A percentile compares a stretch with the other conserved stretches of the same genome.
phyloP scores from a whole-genome alignment of 2,329 filamentous ascomycete species.

The Thelonectria discophora region DNA sequence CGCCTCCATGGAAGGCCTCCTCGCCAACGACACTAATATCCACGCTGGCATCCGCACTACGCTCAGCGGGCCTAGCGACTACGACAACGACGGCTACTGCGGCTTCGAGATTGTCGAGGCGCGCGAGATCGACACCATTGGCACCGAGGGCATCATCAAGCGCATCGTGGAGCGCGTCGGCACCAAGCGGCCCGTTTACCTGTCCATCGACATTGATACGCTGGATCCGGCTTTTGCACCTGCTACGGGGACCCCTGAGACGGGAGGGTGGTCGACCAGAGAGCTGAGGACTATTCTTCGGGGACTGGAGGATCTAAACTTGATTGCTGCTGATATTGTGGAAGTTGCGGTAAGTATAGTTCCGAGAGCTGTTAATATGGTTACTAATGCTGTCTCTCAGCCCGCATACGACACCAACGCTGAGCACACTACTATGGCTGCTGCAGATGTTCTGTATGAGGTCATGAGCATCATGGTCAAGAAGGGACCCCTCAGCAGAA shows the following conservation, averaged over 20 bases:
- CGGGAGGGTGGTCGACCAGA: constrained; percentile 77
- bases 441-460: constrained; percentile 76
- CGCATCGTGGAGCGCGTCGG: constrained; percentile 80
- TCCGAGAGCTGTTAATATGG: fast-evolving
- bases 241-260: constrained; percentile 79
- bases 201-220: constrained; percentile 86
- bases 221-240: constrained; percentile 83
- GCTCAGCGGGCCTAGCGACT: constrained; percentile 73
- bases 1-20: constrained; percentile 78
- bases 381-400: constrained; percentile 29
- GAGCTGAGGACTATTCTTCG: constrained; percentile 77
- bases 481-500: constrained; percentile 72
- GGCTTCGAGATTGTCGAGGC: constrained; percentile 85
- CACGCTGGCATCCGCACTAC: constrained; percentile 89
- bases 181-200: constrained; percentile 77
- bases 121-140: constrained; percentile 60
- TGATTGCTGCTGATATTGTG: constrained; percentile 76
- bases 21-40: constrained; percentile 85
- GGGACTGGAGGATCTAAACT: constrained; percentile 73
- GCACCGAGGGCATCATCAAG: constrained; percentile 76
- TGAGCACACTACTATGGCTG: constrained; percentile 77
- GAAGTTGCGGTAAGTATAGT: constrained; percentile 61
- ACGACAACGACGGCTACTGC: constrained; percentile 75
- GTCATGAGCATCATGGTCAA: constrained; percentile 86
- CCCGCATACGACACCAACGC: constrained; percentile 78